Evolutionary conservation across 768 basidiomycete genomes (phyloP).

Genomic region (Xerocomus brunneocitrinus): DNA sequence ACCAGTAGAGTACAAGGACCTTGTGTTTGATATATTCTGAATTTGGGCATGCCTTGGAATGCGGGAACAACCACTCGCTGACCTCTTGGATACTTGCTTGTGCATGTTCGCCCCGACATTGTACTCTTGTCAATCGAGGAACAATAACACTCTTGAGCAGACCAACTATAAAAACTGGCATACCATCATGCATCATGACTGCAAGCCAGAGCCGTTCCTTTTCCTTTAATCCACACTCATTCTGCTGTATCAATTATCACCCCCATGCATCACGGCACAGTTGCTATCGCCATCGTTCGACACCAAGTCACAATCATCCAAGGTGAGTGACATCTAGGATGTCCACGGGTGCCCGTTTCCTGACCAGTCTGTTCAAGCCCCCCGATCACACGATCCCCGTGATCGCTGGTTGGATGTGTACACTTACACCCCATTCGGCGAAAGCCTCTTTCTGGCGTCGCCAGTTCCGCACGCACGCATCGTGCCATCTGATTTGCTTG

Average conservation of each 20-base stretch:
- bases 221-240: not conserved
- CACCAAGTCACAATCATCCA: constrained; percentile 65
- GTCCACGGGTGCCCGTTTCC: not conserved
- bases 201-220: constrained; percentile 4
- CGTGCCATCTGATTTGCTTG: constrained; percentile 51
- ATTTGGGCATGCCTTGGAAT: not conserved
- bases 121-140: not conserved
- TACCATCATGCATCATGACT: not conserved
- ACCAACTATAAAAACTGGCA: not conserved
- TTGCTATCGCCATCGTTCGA: constrained; percentile 67
- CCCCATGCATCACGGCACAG: constrained; percentile 47
- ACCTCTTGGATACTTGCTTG: too few relatives aligned
- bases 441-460: constrained; percentile 60
- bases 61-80: not conserved
- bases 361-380: constrained; percentile 37
- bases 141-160: not conserved
- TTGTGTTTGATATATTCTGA: not conserved
- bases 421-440: constrained; percentile 60
- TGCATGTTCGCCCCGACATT: not conserved
- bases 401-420: constrained; percentile 65
- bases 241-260: constrained; percentile 13
- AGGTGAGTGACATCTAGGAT: constrained; percentile 36
- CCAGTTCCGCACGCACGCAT: constrained; percentile 62
- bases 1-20: not conserved
- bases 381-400: constrained; percentile 48